These are phyloP conservation scores for Echinochloa phyllopogon DNA, from an alignment of 176 grass and related monocot species.

Conservation along the genomic window DNA sequence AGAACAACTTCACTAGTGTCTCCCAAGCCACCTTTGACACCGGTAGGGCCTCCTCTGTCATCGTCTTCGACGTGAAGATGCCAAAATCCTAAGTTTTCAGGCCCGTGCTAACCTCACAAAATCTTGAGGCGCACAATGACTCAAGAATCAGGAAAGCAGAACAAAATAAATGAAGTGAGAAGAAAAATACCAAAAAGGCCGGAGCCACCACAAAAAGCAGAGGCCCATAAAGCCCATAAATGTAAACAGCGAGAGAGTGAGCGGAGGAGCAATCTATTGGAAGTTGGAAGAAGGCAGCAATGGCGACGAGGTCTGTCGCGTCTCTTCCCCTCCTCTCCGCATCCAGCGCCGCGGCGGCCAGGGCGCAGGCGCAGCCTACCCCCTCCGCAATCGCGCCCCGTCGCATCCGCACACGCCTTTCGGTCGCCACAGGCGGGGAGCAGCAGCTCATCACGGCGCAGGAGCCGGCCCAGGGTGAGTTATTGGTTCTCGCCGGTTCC, in stretches of 20 bases:
- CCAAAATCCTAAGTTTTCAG: not conserved
- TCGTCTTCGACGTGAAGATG: too few species aligned
- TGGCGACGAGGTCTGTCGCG: constrained; percentile 40
- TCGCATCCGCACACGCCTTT: constrained; percentile 11
- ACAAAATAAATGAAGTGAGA: not conserved
- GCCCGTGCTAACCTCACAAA: not conserved
- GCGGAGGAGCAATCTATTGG: not conserved
- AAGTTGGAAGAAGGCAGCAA: not conserved
- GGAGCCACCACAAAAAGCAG: constrained; percentile 36
- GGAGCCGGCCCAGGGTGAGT: constrained; percentile 50
- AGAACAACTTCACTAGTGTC: too few species aligned
- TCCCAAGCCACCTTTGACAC: too few species aligned
- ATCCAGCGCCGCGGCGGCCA: constrained; percentile 22
- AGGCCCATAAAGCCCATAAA: constrained; percentile 31
- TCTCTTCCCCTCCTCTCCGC: constrained; percentile 41
- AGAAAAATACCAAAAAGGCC: not conserved
- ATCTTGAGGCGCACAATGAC: not conserved
- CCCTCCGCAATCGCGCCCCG: not conserved
- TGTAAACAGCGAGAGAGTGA: not conserved
- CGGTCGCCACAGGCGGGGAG: constrained; percentile 48
- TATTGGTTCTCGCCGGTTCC: not conserved
- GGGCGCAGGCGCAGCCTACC: constrained; percentile 1
- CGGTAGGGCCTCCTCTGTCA: too few species aligned
- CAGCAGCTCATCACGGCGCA: constrained; percentile 47
- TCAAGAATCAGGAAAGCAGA: not conserved